Conservation (phyloP, 371 early-diverging fungal genomes). For the Mortierella sp. region DNA sequence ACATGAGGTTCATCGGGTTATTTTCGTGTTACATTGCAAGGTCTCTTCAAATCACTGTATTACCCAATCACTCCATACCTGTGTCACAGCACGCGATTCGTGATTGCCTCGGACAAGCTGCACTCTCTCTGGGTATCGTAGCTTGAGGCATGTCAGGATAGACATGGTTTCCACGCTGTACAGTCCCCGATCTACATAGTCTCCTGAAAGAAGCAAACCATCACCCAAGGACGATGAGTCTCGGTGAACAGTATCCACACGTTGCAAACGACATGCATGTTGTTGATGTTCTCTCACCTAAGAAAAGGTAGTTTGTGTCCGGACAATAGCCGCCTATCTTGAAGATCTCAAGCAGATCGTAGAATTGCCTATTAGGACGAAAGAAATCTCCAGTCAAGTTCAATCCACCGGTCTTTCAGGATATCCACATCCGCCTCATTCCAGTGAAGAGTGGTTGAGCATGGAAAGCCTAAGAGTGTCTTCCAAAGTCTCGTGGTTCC, state of each 20-base stretch:
- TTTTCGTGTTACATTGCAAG: too few relatives aligned
- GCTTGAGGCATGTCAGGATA: conserved; percentile 87
- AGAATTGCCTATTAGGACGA: conserved; percentile 82
- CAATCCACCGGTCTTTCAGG: too few relatives aligned
- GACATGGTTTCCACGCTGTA: conserved; percentile 96
- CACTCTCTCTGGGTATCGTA: conserved; percentile 92
- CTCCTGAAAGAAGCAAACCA: conserved; percentile 67
- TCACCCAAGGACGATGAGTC: background rate
- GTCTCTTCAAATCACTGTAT: too few relatives aligned
- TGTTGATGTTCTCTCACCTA: too few relatives aligned
- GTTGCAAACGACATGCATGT: too few relatives aligned
- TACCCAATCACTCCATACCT: conserved; percentile 56
- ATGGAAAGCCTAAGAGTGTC: too few relatives aligned
- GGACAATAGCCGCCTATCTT: conserved; percentile 94
- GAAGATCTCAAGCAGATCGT: conserved; percentile 96
- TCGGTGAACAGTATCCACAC: background rate
- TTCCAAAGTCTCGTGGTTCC: too few relatives aligned
- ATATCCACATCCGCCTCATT: too few relatives aligned
- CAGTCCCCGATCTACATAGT: conserved; percentile 98
- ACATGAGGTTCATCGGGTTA: background rate
- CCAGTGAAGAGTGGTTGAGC: too few relatives aligned
- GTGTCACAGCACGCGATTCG: conserved; percentile 92
- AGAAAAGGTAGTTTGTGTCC: conserved; percentile 93
- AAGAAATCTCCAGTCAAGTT: too few relatives aligned
- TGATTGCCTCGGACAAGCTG: conserved; percentile 98